phyloP scores from a whole-genome alignment of 2,329 filamentous ascomycete genomes.

The Ceratocystis eucalypticola region DNA sequence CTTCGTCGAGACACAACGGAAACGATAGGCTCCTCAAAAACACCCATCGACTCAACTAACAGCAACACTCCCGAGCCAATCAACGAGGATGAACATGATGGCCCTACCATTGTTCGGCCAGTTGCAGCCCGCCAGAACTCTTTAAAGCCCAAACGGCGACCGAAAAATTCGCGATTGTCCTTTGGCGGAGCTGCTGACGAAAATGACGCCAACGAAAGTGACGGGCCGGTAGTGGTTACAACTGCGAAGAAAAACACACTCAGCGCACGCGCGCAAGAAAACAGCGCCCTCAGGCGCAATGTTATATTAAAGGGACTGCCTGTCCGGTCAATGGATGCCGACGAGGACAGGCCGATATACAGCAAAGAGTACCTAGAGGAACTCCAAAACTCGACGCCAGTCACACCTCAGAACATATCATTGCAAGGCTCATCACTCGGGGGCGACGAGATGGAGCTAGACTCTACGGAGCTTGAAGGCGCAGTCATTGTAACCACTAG shows the following conservation, averaged over 20 bases:
- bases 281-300: conserved; percentile 46
- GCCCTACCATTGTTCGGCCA: conserved; percentile 38
- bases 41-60: conserved; percentile 19
- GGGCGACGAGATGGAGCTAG: conserved; percentile 41
- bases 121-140: conserved; percentile 35
- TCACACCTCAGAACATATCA: conserved; percentile 55
- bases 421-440: conserved; percentile 29
- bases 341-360: conserved; percentile 64
- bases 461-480: conserved; percentile 48
- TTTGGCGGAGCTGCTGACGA: conserved; percentile 48
- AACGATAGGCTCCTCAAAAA: conserved; percentile 21
- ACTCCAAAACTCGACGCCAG: conserved; percentile 72
- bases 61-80: conserved; percentile 24
- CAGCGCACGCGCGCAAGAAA: conserved; percentile 51
- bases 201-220: conserved; percentile 40
- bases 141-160: conserved; percentile 55
- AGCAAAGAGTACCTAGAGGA: conserved; percentile 77
- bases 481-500: conserved; percentile 48
- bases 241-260: conserved; percentile 51
- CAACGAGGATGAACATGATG: conserved; percentile 33
- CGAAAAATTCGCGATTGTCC: conserved; percentile 52
- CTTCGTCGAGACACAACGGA: conserved; percentile 41
- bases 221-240: conserved; percentile 40
- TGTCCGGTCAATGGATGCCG: conserved; percentile 41
- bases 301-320: conserved; percentile 38